phyloP scores from a whole-genome alignment of 1,139 yeast species.

The Blastobotrys serpentis region DNA sequence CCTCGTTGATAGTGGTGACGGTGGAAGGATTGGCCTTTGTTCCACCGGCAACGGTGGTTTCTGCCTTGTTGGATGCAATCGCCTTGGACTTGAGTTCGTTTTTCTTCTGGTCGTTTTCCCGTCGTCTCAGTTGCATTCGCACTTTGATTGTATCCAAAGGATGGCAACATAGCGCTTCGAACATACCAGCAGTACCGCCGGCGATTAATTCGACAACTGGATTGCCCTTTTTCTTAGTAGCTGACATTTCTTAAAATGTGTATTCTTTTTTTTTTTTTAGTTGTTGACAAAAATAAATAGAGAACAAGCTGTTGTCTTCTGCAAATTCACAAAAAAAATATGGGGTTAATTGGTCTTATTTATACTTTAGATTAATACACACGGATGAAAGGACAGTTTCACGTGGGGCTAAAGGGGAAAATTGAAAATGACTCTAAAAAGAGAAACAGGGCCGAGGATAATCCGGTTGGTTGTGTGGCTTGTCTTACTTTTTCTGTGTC shows the following conservation, averaged over 20 bases:
- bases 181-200: conserved; percentile 96
- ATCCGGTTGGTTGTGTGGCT: conserved; percentile 10
- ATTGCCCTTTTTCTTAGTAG: conserved; percentile 39
- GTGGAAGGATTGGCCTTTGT: conserved; percentile 8
- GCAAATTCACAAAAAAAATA: not conserved
- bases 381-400: conserved; percentile 7
- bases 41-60: conserved; percentile 7
- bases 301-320: not conserved
- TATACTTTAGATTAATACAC: conserved; percentile 2
- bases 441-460: conserved; percentile 7
- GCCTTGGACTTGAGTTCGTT: conserved; percentile 12
- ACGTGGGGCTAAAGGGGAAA: conserved; percentile 4
- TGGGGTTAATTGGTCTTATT: not conserved
- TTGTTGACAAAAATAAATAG: no score
- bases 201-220: conserved; percentile 80
- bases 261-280: no score
- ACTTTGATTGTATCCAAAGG: conserved; percentile 92
- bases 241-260: no score
- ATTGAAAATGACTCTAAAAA: not conserved
- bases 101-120: conserved; percentile 14
- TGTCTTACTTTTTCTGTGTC: no score
- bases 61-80: conserved; percentile 30
- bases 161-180: conserved; percentile 95
- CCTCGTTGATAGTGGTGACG: conserved; percentile 25
- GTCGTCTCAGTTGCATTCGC: conserved; percentile 81